phyloP scores from a whole-genome alignment of 1,284 basidiomycete species.

The Ganoderma resinaceum region DNA sequence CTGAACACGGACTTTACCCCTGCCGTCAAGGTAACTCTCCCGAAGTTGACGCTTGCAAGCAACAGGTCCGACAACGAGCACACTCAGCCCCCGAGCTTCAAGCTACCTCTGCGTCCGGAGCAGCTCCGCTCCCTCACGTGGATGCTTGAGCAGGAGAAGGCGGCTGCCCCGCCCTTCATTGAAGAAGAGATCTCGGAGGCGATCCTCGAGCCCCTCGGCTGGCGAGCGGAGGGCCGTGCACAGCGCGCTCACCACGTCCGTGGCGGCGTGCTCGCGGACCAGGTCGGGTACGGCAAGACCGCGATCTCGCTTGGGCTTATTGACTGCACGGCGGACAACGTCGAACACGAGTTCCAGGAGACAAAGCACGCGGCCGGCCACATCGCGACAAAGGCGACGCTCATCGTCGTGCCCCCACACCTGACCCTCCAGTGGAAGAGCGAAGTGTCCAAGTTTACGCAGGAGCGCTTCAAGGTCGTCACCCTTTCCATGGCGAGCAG shows the following conservation, averaged over 20 bases:
- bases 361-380: constrained; percentile 66
- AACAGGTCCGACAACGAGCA: constrained; percentile 83
- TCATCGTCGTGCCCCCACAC: constrained; percentile 92
- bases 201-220: constrained; percentile 83
- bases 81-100: constrained; percentile 82
- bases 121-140: constrained; percentile 91
- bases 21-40: constrained; percentile 63
- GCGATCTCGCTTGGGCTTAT: constrained; percentile 93
- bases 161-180: constrained; percentile 74
- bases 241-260: constrained; percentile 78
- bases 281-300: constrained; percentile 97
- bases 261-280: constrained; percentile 94
- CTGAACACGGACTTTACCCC: constrained; percentile 82
- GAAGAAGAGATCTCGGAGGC: constrained; percentile 97
- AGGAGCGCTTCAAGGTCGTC: constrained; percentile 69
- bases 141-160: constrained; percentile 88
- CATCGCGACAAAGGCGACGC: constrained; percentile 79
- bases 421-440: constrained; percentile 90
- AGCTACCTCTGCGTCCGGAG: constrained; percentile 77
- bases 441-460: constrained; percentile 86
- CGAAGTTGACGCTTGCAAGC: constrained; percentile 75
- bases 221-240: constrained; percentile 93
- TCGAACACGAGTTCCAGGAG: constrained; percentile 62
- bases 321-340: constrained; percentile 66
- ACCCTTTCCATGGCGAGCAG: constrained; percentile 77